A percentile compares a stretch with the other conserved stretches of the same genome.
These are phyloP conservation scores for Metrosideros polymorpha DNA, from an alignment of 441 rosid genomes.

Conservation along the genomic window DNA sequence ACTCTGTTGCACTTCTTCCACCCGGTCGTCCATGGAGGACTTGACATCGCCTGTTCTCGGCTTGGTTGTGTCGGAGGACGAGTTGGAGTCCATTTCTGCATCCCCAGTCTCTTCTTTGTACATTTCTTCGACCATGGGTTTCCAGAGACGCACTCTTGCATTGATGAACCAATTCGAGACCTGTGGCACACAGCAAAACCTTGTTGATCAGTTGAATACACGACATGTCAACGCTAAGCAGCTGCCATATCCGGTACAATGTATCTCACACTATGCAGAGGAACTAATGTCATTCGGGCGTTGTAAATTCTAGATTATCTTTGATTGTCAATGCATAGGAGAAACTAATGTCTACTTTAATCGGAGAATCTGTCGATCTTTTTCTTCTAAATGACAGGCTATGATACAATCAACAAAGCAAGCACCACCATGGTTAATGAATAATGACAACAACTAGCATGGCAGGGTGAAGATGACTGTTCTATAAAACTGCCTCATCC, in stretches of 20 bases:
- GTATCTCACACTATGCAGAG: neutral
- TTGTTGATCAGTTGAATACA: neutral
- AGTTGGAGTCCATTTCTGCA: neutral
- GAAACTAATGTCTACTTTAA: neutral
- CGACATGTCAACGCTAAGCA: neutral
- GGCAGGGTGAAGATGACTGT: neutral
- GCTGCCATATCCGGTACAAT: neutral
- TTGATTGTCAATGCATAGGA: neutral
- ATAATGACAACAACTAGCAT: neutral
- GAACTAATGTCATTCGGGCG: neutral
- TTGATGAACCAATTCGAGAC: neutral
- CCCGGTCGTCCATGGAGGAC: neutral
- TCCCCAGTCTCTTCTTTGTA: neutral
- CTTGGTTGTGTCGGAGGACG: neutral
- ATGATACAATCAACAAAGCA: neutral
- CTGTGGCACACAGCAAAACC: neutral
- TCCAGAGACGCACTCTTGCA: neutral
- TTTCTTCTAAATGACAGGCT: neutral
- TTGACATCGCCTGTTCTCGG: neutral
- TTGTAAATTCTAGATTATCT: neutral
- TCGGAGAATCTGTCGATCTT: neutral
- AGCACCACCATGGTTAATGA: neutral
- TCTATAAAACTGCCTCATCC: neutral
- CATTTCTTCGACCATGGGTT: neutral
- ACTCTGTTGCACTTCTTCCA: neutral